Evolutionary conservation across 140 eudicot species (phyloP).

Genomic region (Ambrosia hybrid): DNA sequence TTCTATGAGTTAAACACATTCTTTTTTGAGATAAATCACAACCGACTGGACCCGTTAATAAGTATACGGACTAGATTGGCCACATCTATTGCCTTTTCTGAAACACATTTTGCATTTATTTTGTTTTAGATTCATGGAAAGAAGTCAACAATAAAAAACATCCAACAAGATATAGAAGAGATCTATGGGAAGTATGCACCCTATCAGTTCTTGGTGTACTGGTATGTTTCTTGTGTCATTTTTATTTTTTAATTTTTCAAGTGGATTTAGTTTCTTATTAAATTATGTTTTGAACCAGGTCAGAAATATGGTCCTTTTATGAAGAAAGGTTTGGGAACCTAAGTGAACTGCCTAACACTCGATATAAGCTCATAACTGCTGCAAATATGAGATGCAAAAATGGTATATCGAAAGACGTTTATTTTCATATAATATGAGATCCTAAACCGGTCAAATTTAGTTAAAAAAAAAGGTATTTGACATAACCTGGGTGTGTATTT

Average conservation of each 20-base stretch:
- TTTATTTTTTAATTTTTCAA: slow-evolving; percentile 10
- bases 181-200: slow-evolving; percentile 80
- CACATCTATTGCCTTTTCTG: neutral
- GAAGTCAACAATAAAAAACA: slow-evolving; percentile 42
- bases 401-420: neutral
- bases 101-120: neutral
- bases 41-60: neutral
- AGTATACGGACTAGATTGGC: slow-evolving; percentile 5
- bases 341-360: slow-evolving; percentile 62
- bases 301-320: slow-evolving; percentile 82
- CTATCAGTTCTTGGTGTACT: slow-evolving; percentile 83
- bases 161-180: slow-evolving; percentile 52
- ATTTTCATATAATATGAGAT: neutral
- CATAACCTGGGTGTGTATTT: neutral
- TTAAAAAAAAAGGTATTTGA: neutral
- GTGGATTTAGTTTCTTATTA: slow-evolving; percentile 8
- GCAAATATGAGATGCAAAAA: slow-evolving; percentile 53
- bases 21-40: neutral
- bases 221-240: slow-evolving; percentile 42
- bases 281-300: slow-evolving; percentile 42
- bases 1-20: neutral
- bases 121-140: slow-evolving; percentile 66
- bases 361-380: slow-evolving; percentile 77
- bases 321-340: slow-evolving; percentile 80
- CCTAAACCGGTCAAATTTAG: neutral